A percentile compares a stretch with the other conserved stretches of the same genome.
These are phyloP conservation scores for Acer yangbiense DNA, from an alignment of 345 rosid genomes.

Conservation along the genomic window DNA sequence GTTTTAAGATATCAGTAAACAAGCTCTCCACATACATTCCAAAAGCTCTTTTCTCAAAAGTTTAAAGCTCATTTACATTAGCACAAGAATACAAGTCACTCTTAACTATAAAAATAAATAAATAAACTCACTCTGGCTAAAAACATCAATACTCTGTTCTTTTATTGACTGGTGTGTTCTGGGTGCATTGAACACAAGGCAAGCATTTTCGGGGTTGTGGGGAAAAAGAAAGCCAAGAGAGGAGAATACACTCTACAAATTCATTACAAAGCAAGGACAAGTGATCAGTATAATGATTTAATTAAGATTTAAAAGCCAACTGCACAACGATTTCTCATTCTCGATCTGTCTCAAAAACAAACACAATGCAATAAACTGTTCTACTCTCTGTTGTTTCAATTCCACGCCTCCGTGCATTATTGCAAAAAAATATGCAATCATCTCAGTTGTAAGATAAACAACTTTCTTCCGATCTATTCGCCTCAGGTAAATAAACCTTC, in stretches of 20 bases:
- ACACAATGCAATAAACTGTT: conserved; percentile 11
- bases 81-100: background rate
- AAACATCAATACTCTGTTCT: background rate
- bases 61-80: no score
- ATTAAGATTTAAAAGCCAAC: conserved; percentile 8
- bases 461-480: conserved; percentile 13
- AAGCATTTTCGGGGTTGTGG: background rate
- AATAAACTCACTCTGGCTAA: background rate
- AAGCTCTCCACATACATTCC: background rate
- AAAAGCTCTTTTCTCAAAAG: background rate
- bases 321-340: conserved; percentile 24
- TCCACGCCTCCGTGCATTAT: conserved; percentile 23
- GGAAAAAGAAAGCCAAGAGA: conserved; percentile 1
- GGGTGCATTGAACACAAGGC: background rate
- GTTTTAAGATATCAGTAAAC: background rate
- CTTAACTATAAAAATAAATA: background rate
- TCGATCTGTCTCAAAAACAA: conserved; percentile 23
- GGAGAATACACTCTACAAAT: conserved; percentile 18
- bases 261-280: conserved; percentile 13
- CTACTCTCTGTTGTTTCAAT: conserved; percentile 11
- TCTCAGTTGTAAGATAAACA: background rate
- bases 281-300: conserved; percentile 1
- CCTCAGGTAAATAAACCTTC: conserved; percentile 13
- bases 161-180: background rate
- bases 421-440: conserved; percentile 24